Conservation (phyloP, 1,139 yeast genomes). For the Casaregolazyma lundiana region DNA sequence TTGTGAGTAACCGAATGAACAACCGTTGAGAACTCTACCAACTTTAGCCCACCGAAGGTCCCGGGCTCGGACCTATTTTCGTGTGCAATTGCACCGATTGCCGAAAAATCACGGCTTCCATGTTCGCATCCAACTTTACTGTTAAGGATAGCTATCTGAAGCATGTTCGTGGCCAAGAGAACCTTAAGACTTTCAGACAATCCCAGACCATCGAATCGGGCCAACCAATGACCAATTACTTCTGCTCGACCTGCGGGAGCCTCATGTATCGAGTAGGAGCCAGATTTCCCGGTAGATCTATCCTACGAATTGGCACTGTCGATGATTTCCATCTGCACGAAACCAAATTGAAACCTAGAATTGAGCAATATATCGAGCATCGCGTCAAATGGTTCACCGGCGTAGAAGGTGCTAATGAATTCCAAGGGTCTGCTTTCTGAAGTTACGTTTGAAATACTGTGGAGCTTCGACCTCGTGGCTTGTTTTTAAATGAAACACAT, state of each 20-base stretch:
- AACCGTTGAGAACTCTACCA: too few relatives aligned
- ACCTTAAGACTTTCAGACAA: background rate
- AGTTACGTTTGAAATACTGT: too few relatives aligned
- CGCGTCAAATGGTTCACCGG: slow-evolving; percentile 1
- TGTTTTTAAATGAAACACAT: too few relatives aligned
- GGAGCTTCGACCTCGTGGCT: too few relatives aligned
- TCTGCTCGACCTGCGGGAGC: slow-evolving; percentile 6
- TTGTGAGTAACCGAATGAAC: background rate
- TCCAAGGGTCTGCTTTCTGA: background rate
- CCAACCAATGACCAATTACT: slow-evolving; percentile 3
- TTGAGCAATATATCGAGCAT: background rate
- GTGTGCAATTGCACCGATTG: slow-evolving; percentile 3
- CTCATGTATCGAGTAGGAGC: slow-evolving; percentile 5
- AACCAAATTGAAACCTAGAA: slow-evolving; percentile 3
- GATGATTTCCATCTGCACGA: slow-evolving; percentile 6
- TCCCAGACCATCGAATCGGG: slow-evolving; percentile 1
- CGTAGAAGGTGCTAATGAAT: background rate
- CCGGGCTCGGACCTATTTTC: background rate
- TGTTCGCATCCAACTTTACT: slow-evolving; percentile 7
- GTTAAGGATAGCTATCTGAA: background rate
- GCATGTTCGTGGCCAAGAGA: slow-evolving; percentile 4
- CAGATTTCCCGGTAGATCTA: background rate
- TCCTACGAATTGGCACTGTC: slow-evolving; percentile 6
- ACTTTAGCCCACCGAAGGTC: slow-evolving; percentile 3
- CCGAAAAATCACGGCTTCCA: slow-evolving; percentile 6